phyloP scores from a whole-genome alignment of 192 early-diverging fungal genomes.

The Linnemannia exigua region DNA sequence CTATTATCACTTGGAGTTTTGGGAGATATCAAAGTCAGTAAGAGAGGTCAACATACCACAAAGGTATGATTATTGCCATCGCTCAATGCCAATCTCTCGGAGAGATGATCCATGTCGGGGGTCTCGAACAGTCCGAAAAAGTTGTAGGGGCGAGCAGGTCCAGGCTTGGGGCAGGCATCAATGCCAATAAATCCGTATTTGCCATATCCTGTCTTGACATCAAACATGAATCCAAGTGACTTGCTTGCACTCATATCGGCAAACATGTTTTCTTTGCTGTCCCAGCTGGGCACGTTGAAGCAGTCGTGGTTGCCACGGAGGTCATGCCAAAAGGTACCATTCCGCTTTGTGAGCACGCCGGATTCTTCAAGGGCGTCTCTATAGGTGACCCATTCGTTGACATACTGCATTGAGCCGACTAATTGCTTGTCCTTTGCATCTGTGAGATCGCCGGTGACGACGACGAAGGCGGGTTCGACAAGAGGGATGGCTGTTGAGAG shows the following conservation, averaged over 20 bases:
- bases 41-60: slow-evolving; percentile 61
- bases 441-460: slow-evolving; percentile 90
- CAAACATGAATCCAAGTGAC: slow-evolving; percentile 69
- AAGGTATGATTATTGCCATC: slow-evolving; percentile 73
- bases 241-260: slow-evolving; percentile 65
- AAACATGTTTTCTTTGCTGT: slow-evolving; percentile 74
- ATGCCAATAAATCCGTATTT: slow-evolving; percentile 86
- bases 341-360: slow-evolving; percentile 60
- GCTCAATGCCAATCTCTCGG: slow-evolving; percentile 60
- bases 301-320: slow-evolving; percentile 97
- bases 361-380: slow-evolving; percentile 69
- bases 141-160: slow-evolving; percentile 86
- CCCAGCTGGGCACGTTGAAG: slow-evolving; percentile 80
- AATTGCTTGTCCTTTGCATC: slow-evolving; percentile 84
- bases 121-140: slow-evolving; percentile 91
- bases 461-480: slow-evolving; percentile 83
- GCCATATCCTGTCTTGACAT: slow-evolving; percentile 77
- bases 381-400: slow-evolving; percentile 89
- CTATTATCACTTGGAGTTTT: background rate
- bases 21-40: background rate
- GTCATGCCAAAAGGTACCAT: slow-evolving; percentile 83
- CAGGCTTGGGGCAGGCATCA: slow-evolving; percentile 84
- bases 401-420: slow-evolving; percentile 79
- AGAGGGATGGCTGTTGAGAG: slow-evolving; percentile 80
- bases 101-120: slow-evolving; percentile 80